phyloP scores from a whole-genome alignment of 2,329 filamentous ascomycete genomes.

The Xylaria sp. region DNA sequence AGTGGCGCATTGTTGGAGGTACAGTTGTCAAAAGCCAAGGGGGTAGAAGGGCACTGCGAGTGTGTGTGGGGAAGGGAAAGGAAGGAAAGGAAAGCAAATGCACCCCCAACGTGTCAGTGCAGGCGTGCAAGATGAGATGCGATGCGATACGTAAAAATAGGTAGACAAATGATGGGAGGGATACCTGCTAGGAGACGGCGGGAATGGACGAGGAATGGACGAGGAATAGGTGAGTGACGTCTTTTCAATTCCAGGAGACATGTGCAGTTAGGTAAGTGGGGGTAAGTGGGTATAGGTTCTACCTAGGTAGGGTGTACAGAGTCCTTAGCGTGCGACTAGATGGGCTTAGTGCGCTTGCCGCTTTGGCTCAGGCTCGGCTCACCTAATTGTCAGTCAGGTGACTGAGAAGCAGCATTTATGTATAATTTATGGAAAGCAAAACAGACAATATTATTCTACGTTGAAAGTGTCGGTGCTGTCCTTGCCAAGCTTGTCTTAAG shows the following conservation, averaged over 20 bases:
- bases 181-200: background rate
- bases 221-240: background rate
- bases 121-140: slow-evolving; percentile 25
- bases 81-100: background rate
- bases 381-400: too few species aligned
- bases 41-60: slow-evolving; percentile 14
- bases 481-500: too few species aligned
- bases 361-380: too few species aligned
- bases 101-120: slow-evolving; percentile 31
- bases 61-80: background rate
- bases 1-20: slow-evolving; percentile 22
- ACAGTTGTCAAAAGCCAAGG: slow-evolving; percentile 31
- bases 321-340: too few species aligned
- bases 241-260: background rate
- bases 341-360: too few species aligned
- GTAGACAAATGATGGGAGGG: background rate
- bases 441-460: too few species aligned
- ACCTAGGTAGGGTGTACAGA: too few species aligned
- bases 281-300: background rate
- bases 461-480: too few species aligned
- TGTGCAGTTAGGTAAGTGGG: background rate
- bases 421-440: too few species aligned
- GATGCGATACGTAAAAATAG: background rate
- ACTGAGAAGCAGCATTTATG: too few species aligned
- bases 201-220: background rate